Evolutionary conservation across 208 protist genomes (phyloP), one percentile per base, ranked within the genome.

Genomic region (Crithidia fasciculata): DNA sequence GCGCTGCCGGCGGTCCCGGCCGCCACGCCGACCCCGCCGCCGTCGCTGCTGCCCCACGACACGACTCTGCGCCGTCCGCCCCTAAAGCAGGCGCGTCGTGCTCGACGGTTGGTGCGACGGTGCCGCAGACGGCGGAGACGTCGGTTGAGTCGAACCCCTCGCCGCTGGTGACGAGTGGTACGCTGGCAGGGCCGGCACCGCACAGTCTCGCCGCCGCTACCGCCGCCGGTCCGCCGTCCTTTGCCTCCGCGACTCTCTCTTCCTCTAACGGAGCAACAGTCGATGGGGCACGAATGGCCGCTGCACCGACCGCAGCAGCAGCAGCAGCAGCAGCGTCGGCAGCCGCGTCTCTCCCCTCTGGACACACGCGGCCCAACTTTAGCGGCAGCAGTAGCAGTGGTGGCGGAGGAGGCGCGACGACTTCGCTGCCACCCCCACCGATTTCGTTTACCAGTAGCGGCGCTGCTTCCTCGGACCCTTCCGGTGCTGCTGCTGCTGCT

Each of bases 1-100:
- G 50, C 40, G 15, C 7, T 4, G 50, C 64, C 16, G 64, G 64
- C 16, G 49, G 64, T 9, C 64, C 64, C 12, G 64, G 52, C 39
- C 64, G 64, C 15, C 19, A 69, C 64, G 64, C 39, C 52, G 64
- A 69, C 18, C 64, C 64, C 16, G 13, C 41, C 18, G 12, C 64
- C 10, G 28, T 54, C 6, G 44, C 6, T 12, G 9, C 45, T 15
- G 44, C 45, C 13, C 18, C 62, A 28, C 62, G 60, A 3, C 60
- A 39, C 16, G 62, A 68, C 62, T 57, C 49, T 2, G n/a, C 49
- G 1, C 19, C 5, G 47, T 45, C 47, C 19, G 13, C 18, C 5
- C 54, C 45, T 2, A 65, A 54, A 15, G 18, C 60, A 3, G 60
- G 43, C 2, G 60, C 60, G n/a, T 68, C 62, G 7, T 41, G 15